Percentiles rank a stretch among this genome's conserved stretches.
Evolutionary conservation across 1,284 basidiomycete species (phyloP).

Genomic region (Leccinum angustisporum): DNA sequence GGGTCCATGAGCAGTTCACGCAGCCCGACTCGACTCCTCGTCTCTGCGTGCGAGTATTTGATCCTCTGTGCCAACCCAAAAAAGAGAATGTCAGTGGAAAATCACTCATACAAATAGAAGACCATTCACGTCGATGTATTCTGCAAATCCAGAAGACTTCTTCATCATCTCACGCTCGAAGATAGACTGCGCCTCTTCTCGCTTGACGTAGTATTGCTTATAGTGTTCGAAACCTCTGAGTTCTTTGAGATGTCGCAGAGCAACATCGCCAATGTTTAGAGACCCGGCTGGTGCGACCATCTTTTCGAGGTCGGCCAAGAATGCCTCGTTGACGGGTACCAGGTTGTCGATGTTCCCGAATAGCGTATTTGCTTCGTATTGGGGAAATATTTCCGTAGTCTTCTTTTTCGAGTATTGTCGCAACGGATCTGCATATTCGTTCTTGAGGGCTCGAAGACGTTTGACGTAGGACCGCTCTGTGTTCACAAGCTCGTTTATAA

Average conservation of each 20-base stretch:
- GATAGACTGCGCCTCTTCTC: constrained; percentile 90
- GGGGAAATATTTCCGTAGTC: constrained; percentile 82
- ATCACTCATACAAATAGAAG: constrained; percentile 9
- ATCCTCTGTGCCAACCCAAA: constrained; percentile 57
- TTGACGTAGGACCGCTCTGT: constrained; percentile 80
- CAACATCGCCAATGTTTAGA: constrained; percentile 77
- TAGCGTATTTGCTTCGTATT: constrained; percentile 88
- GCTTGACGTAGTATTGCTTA: constrained; percentile 86
- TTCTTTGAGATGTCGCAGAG: constrained; percentile 81
- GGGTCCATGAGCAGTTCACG: constrained; percentile 97
- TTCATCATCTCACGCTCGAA: constrained; percentile 83
- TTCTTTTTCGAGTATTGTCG: constrained; percentile 82
- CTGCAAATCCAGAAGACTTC: constrained; percentile 73
- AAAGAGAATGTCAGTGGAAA: constrained; percentile 15
- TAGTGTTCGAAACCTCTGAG: constrained; percentile 87
- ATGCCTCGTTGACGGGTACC: constrained; percentile 84
- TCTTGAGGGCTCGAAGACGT: constrained; percentile 71
- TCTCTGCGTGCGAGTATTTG: constrained; percentile 84
- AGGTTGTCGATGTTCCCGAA: constrained; percentile 94
- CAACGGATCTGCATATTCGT: constrained; percentile 87
- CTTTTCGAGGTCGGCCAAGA: constrained; percentile 81
- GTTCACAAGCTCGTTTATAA: constrained; percentile 73
- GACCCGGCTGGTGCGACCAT: constrained; percentile 63
- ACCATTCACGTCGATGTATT: constrained; percentile 78
- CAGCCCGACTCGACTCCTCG: constrained; percentile 84